Base-by-base conservation (phyloP, 306 rosid genomes). In the Ormosia emarginata region DNA sequence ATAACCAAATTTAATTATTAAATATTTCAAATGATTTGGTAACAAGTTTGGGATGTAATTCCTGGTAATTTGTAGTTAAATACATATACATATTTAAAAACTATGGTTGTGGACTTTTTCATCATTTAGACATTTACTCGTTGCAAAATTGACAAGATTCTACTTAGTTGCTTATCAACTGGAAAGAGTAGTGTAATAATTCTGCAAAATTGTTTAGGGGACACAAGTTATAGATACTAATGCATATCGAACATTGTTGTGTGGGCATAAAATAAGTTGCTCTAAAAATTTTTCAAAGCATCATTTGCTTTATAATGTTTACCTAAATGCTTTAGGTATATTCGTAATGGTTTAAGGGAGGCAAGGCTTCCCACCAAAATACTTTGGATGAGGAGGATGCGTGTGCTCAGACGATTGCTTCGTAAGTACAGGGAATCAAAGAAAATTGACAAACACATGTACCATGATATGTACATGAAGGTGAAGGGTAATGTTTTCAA, bases 371-470 rank as follows among this genome's bases (percentile, higher is more conserved):
- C 99, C 5, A 95, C 99, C 43, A 95, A 95, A 62, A 75, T 95
- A 55, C 93, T 95, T 5, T 93, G 99, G 99, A 95, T 95, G 99
- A 88, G 99, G 87, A 92, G 99, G 69, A 86, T 95, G 99, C 95
- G 98, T 17, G 99, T 95, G 5, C 94, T 95, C 71, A 93, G 98
- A 87, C 87, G 98, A 50, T 71, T 95, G 90, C 98, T 95, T 29
- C 98, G 99, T 83, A 95, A 95, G 97, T 95, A 95, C 73, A 63
- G 99, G 34, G 98, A 95, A 39, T 68, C 97, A 0, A 95, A 93
- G 88, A 95, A 95, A 88, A 95, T 95, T 66, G 98, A 95, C 83
- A 93, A 89, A 85, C 99, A 95, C 81, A 95, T 95, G 99, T 95
- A 93, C 85, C 99, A 95, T 87, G 98, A 93, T 82, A 95, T 93